Evolutionary conservation across 2,329 filamentous ascomycete species (phyloP), one percentile per base, ranked within the genome.

Genomic region (Talaromyces sp.): DNA sequence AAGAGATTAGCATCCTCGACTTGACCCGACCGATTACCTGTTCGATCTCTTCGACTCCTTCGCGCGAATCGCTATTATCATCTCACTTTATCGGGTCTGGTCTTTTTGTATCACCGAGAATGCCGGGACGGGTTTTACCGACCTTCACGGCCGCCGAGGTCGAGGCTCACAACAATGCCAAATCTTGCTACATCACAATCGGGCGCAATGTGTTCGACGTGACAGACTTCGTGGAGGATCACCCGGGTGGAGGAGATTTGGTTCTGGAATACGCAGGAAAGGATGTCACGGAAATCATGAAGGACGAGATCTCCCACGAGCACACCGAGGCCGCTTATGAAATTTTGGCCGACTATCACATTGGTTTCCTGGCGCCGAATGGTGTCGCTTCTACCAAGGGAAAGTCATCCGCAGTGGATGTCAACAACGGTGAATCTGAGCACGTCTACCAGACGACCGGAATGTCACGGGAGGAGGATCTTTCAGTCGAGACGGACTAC

Each of bases 281-380:
- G 72, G 94, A 99, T 73, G 81, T 97, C 52, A 82, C 84, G 59
- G 81, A 86, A 3, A 95, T 97, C 54, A 80, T 99, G 75, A 86
- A 88, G 69, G 92, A 99, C 68, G 81, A 86, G 56, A 77, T 83
- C 39, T 97, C 92, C 30, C 94, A 99, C 69, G 77, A 80, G 39
- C 94, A 99, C 72, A 91, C 89, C 43, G 92, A 97, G 56, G 82
- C 91, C 2, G 94, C 94, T n/a, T 99, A 97, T 74, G 93, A 97
- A 65, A 89, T 97, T 13, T 81, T 99, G 22, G 90, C 96, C 41
- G 94, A 97, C 36, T 88, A 85, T 41, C 81, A 93, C 14, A 81
- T 97, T 55, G 94, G 91, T 14, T 96, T 95, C 66, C 77, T 97
- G 30, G 80, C 82, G 4, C 82, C 82, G 2, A 80, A 86, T 33